A percentile compares a stretch with the other conserved stretches of the same genome.
Conservation (phyloP, 257 asterid species). For the Solanum habrochaites region DNA sequence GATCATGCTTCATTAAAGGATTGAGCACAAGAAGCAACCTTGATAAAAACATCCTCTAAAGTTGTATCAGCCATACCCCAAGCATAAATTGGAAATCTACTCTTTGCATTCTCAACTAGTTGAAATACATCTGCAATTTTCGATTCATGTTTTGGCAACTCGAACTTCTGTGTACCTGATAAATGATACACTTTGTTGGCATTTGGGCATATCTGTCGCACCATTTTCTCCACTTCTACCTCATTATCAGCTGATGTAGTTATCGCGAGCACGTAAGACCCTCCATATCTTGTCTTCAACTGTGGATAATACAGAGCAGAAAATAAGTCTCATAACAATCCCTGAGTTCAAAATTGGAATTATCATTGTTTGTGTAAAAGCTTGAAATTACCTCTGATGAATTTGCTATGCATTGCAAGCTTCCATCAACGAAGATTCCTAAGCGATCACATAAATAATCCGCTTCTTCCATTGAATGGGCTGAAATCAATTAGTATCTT, state of each 20-base stretch:
- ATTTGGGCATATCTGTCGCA: constrained; percentile 38
- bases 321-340: neutral
- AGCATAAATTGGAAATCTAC: constrained; percentile 71
- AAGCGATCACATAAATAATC: constrained; percentile 89
- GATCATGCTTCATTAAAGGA: constrained; percentile 42
- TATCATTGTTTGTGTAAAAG: neutral
- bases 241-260: constrained; percentile 68
- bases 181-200: constrained; percentile 73
- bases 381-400: constrained; percentile 62
- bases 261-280: constrained; percentile 79
- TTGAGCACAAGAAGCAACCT: constrained; percentile 86
- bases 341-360: neutral
- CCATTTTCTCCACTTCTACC: constrained; percentile 62
- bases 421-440: constrained; percentile 90
- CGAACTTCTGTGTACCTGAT: constrained; percentile 92
- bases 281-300: constrained; percentile 93
- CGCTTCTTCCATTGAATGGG: constrained; percentile 99
- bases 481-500: constrained; percentile 23
- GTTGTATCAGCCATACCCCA: constrained; percentile 97
- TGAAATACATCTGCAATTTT: constrained; percentile 69
- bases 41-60: constrained; percentile 85
- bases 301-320: constrained; percentile 6
- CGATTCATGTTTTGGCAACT: constrained; percentile 72
- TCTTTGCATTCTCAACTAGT: constrained; percentile 81
- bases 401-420: constrained; percentile 86